Percentiles rank a stretch among this genome's conserved stretches.
Conservation (phyloP, 805 yeast genomes). For the Wickerhamomyces subpelliculosus region DNA sequence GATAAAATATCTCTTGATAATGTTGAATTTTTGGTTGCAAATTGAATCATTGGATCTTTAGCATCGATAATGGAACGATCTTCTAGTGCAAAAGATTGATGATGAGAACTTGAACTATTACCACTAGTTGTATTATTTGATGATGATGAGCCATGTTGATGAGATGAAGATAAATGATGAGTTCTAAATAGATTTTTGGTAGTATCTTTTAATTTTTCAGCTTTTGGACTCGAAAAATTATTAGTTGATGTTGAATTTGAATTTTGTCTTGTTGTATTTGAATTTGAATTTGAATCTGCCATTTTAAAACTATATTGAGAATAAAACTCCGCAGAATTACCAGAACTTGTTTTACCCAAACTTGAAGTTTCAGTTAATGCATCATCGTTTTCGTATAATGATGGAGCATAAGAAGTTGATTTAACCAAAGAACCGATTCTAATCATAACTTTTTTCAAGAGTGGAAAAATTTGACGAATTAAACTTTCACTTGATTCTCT, state of each 20-base stretch:
- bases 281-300: neutral
- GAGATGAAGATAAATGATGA: constrained; percentile 11
- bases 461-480: constrained; percentile 22
- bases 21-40: constrained; percentile 6
- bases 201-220: constrained; percentile 19
- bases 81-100: no score
- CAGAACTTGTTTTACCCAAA: constrained; percentile 9
- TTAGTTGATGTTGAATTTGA: constrained; percentile 12
- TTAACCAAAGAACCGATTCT: constrained; percentile 13
- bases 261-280: neutral
- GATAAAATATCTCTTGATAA: constrained; percentile 21
- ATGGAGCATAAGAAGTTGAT: neutral
- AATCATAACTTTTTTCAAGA: constrained; percentile 23
- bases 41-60: constrained; percentile 5
- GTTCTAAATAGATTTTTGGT: constrained; percentile 19
- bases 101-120: constrained; percentile 10
- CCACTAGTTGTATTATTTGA: neutral
- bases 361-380: neutral
- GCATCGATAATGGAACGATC: no score
- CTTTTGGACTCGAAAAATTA: constrained; percentile 14
- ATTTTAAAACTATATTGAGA: constrained; percentile 3
- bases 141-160: constrained; percentile 5
- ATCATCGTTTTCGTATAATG: neutral
- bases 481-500: constrained; percentile 18
- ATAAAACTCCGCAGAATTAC: constrained; percentile 11